Conservation (phyloP, 1,284 basidiomycete genomes). For the Tilletia walkeri region DNA sequence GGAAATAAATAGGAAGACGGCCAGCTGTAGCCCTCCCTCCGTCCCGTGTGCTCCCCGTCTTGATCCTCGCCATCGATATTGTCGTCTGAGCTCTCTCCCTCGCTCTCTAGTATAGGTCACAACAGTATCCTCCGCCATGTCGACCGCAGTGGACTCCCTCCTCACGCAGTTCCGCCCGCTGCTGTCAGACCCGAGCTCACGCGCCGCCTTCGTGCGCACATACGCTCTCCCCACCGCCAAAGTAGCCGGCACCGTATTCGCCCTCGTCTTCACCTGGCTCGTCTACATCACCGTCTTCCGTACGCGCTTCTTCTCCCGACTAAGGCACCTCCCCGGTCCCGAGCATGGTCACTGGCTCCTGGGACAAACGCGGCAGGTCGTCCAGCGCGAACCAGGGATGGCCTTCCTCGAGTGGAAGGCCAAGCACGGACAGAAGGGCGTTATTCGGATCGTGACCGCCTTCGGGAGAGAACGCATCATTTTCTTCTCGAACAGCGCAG, state of each 20-base stretch:
- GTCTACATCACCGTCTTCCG: conserved; percentile 30
- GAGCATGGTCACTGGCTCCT: conserved; percentile 26
- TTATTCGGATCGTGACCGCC: conserved; percentile 29
- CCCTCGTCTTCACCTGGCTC: conserved; percentile 14
- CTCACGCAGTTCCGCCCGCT: too few species aligned
- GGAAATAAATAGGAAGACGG: too few species aligned
- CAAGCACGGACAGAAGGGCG: conserved; percentile 27
- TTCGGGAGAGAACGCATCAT: conserved; percentile 33
- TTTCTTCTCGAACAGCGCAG: conserved; percentile 30
- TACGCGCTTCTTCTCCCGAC: conserved; percentile 30
- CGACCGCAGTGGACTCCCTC: too few species aligned
- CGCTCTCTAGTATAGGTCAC: too few species aligned
- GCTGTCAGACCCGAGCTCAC: too few species aligned
- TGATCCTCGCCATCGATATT: too few species aligned
- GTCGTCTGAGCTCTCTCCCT: too few species aligned
- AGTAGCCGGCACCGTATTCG: background rate
- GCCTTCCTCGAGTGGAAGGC: conserved; percentile 27
- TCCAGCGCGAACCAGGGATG: conserved; percentile 27
- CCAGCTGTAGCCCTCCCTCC: too few species aligned
- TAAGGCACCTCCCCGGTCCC: conserved; percentile 35
- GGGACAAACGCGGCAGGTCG: conserved; percentile 29
- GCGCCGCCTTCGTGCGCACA: too few species aligned
- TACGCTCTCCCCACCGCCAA: background rate
- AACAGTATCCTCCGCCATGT: too few species aligned
- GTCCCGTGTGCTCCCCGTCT: too few species aligned